Conservation (phyloP, 176 grass and related monocot species). For the Aegilops longissima region DNA sequence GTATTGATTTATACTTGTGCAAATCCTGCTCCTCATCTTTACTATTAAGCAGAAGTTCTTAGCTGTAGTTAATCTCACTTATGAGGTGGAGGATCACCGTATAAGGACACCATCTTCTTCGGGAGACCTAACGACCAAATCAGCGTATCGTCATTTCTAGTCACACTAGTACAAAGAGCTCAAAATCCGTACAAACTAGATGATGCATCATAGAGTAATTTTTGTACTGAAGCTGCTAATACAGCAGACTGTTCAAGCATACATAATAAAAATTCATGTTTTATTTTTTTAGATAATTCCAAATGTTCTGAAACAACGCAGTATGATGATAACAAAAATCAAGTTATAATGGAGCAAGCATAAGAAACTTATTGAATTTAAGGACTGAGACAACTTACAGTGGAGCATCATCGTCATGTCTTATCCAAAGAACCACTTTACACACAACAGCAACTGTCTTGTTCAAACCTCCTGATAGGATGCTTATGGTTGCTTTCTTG, state of each 20-base stretch:
- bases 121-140: not conserved
- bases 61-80: no score
- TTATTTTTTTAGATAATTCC: not conserved
- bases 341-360: constrained; percentile 18
- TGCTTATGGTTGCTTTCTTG: constrained; percentile 59
- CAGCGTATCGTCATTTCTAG: not conserved
- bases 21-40: no score
- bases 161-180: not conserved
- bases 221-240: not conserved
- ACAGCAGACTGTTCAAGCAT: not conserved
- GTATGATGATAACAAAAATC: not conserved
- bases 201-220: constrained; percentile 2
- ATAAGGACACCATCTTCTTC: no score
- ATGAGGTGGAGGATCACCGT: no score
- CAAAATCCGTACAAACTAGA: not conserved
- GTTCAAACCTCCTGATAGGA: constrained; percentile 76
- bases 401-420: constrained; percentile 72
- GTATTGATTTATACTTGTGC: no score
- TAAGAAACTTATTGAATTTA: constrained; percentile 2
- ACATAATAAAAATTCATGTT: not conserved
- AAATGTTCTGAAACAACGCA: not conserved
- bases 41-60: no score
- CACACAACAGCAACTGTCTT: constrained; percentile 55
- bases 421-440: constrained; percentile 78
- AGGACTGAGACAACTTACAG: constrained; percentile 58